phyloP scores from a whole-genome alignment of 176 grass and related monocot genomes.

The Secale cereale region DNA sequence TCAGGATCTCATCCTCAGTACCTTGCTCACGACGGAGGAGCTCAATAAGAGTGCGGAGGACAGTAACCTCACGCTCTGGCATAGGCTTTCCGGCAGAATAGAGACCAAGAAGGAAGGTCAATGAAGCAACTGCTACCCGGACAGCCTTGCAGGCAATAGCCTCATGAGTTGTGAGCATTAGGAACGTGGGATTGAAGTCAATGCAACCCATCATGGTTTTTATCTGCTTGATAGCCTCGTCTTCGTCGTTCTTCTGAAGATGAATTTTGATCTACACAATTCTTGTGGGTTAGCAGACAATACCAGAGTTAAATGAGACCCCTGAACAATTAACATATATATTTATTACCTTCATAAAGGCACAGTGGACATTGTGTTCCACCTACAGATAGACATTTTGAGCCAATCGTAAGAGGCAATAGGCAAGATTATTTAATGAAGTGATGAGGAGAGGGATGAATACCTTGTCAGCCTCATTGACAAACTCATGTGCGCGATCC shows the following conservation, averaged over 20 bases:
- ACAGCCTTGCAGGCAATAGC: slow-evolving; percentile 63
- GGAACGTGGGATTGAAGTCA: slow-evolving; percentile 78
- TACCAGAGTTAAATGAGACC: slow-evolving; percentile 17
- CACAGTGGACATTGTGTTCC: slow-evolving; percentile 68
- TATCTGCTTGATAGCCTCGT: slow-evolving; percentile 68
- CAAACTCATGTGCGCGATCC: slow-evolving; percentile 80
- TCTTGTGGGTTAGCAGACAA: slow-evolving; percentile 41
- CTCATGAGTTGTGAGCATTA: slow-evolving; percentile 73
- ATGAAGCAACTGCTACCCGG: slow-evolving; percentile 57
- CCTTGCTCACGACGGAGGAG: slow-evolving; percentile 56
- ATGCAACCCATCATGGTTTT: slow-evolving; percentile 68
- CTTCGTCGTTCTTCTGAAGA: slow-evolving; percentile 69
- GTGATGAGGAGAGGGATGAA: background rate
- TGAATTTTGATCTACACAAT: slow-evolving; percentile 75
- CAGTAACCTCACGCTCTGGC: slow-evolving; percentile 67
- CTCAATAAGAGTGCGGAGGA: slow-evolving; percentile 74
- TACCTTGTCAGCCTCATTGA: slow-evolving; percentile 79
- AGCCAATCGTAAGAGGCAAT: slow-evolving; percentile 26
- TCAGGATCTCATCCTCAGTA: slow-evolving; percentile 74
- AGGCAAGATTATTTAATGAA: slow-evolving; percentile 13
- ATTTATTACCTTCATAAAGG: slow-evolving; percentile 79
- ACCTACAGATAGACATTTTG: slow-evolving; percentile 53
- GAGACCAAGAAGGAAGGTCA: slow-evolving; percentile 63
- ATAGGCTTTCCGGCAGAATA: slow-evolving; percentile 66
- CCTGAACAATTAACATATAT: background rate